Base-by-base conservation (phyloP, 768 basidiomycete genomes). In the Pleurotus giganteus region DNA sequence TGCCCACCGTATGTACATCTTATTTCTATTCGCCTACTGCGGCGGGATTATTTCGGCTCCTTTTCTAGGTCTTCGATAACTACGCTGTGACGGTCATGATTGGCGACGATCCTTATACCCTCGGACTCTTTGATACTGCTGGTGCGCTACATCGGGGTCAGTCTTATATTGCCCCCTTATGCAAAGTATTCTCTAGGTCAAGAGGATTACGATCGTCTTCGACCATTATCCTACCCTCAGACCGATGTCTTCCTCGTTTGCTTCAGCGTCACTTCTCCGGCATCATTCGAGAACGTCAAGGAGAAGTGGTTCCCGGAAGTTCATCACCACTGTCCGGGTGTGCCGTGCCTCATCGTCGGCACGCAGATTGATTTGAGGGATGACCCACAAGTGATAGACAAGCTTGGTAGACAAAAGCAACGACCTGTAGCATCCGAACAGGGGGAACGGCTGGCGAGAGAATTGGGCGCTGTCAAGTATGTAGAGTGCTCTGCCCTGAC, bases 281-380 rank as follows among this genome's bases (percentile, higher is more conserved):
- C 97, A 26, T 96, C 94, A 45, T 99, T 98, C 68, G 97, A 99
- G 74, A 98, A 99, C 88, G 96, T 99, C 66, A 98, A 97, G 83
- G 97, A 99, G 76, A 99, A 99, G 72, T 99, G 97, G 97, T 97
- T 98, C 83, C 97, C 97, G 4, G 97, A 99, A 77, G 96, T 99
- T 52, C 95, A 95, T 70, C 97, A 98, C 70, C 97, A 99, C 68
- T 99, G 97, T 80, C 97, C 97, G 13, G 96, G 97, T 47, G 96
- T 98, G 55, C 95, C 96, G 61, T 98, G 96, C 82, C 85, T 99
- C 66, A 98, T 99, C 66, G 96, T 99, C 55, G 97, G 97, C 61
- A 99, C 97, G 45, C 97, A 99, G 76, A 81, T 97, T 68, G 97
- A 99, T 82, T 72, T 99, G 73, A 82, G 96, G 69, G 95, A 98